Evolutionary conservation across 2,329 filamentous ascomycete genomes (phyloP).

Genomic region (Spiromastix sp.): DNA sequence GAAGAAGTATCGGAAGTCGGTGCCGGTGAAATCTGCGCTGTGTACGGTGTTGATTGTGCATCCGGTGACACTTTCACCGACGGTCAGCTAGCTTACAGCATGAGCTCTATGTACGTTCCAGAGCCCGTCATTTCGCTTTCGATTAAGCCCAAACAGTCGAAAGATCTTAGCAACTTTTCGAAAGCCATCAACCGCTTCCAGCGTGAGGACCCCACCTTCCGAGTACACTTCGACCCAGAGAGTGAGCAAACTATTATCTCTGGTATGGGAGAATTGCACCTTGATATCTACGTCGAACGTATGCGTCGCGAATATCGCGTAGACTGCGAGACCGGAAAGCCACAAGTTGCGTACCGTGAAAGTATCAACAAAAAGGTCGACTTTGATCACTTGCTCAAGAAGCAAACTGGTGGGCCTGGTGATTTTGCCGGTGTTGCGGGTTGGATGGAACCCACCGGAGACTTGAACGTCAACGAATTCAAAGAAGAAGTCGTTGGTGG

Average conservation of each 20-base stretch:
- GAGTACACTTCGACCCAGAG: slow-evolving; percentile 83
- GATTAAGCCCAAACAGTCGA: slow-evolving; percentile 89
- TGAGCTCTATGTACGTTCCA: slow-evolving; percentile 95
- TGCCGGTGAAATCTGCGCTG: slow-evolving; percentile 94
- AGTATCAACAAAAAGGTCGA: slow-evolving; percentile 70
- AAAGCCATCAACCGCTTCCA: slow-evolving; percentile 99
- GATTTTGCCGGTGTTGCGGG: slow-evolving; percentile 90
- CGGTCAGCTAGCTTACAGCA: slow-evolving; percentile 80
- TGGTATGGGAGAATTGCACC: slow-evolving; percentile 94
- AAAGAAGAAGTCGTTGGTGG: slow-evolving; percentile 82
- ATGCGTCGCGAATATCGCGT: slow-evolving; percentile 95
- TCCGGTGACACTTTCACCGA: slow-evolving; percentile 98
- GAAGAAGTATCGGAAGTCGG: slow-evolving; percentile 89
- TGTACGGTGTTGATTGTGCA: slow-evolving; percentile 95
- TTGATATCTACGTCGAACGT: slow-evolving; percentile 95
- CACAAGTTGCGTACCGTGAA: slow-evolving; percentile 94
- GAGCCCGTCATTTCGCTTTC: slow-evolving; percentile 97
- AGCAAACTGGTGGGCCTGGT: slow-evolving; percentile 89
- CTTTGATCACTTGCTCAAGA: slow-evolving; percentile 90
- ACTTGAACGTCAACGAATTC: slow-evolving; percentile 67
- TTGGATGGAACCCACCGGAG: slow-evolving; percentile 75
- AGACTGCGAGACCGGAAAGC: slow-evolving; percentile 89
- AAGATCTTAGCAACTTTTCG: slow-evolving; percentile 86
- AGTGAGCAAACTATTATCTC: slow-evolving; percentile 96
- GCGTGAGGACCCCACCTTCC: slow-evolving; percentile 95